Evolutionary conservation across 257 asterid species (phyloP).

Genomic region (Penstemon newberryi): DNA sequence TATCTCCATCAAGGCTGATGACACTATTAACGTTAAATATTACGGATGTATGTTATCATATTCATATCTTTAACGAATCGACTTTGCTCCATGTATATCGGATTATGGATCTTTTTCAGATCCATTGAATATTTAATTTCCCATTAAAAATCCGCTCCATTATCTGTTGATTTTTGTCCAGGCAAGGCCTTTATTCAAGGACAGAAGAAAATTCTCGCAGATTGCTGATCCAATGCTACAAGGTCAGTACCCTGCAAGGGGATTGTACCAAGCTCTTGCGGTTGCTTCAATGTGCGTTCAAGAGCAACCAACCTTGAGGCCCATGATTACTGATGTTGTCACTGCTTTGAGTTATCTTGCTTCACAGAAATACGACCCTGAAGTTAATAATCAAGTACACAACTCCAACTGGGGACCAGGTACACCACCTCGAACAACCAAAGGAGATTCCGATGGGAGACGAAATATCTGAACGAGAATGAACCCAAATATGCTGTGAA

Average conservation of each 20-base stretch:
- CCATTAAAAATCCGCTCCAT: no score
- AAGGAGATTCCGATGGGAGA: conserved; percentile 43
- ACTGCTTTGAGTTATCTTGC: conserved; percentile 83
- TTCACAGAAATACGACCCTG: conserved; percentile 57
- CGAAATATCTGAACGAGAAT: conserved; percentile 37
- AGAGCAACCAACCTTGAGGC: conserved; percentile 77
- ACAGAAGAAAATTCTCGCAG: conserved; percentile 64
- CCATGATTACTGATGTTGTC: conserved; percentile 82
- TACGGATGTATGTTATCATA: background rate
- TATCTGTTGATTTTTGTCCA: conserved; percentile 22
- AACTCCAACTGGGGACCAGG: conserved; percentile 45
- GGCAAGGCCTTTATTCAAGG: conserved; percentile 92
- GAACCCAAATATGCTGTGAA: conserved; percentile 23
- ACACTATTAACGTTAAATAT: background rate
- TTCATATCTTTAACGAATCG: background rate
- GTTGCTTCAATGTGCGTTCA: conserved; percentile 93
- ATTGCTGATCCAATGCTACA: conserved; percentile 83
- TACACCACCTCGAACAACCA: conserved; percentile 54
- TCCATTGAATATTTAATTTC: no score
- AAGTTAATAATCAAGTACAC: conserved; percentile 36
- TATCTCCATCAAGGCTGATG: background rate
- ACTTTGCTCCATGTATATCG: no score
- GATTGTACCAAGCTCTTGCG: conserved; percentile 81
- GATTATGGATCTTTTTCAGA: background rate
- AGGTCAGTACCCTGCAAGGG: conserved; percentile 77